Evolutionary conservation across 176 grass and related monocot genomes (phyloP), one percentile per base, ranked within the genome.

Genomic region (Typha latifolia): DNA sequence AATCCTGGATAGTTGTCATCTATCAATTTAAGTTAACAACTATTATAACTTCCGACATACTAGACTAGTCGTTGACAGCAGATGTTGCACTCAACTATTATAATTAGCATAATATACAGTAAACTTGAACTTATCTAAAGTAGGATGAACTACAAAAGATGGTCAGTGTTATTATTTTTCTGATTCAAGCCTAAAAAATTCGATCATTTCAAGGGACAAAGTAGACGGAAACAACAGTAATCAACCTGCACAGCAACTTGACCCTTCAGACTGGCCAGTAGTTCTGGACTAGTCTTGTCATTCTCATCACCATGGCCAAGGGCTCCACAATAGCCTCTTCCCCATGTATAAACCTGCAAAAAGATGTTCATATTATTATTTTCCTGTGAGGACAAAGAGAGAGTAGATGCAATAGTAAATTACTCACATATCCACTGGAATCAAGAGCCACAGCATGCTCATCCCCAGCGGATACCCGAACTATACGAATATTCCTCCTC

Each of bases 401-500:
- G 27, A 29, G 27, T 29, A 29, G 53, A 16, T 10, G n/a, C 53
- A 24, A 64, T 9, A 64, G 49, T 16, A 62, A 27, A 82, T 29
- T 29, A 29, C 89, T 85, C 72, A 99, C 95, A 51, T 75, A 68
- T 74, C 95, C 95, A 74, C 79, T 74, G 16, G 86, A 83, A 83
- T 99, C 95, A 43, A 99, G 89, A 51, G 95, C 95, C 51, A 99
- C 89, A 52, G 86, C 89, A 94, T 99, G 95, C 64, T 99, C 95
- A 69, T 99, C 95, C 49, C 95, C 95, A 49, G 95, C 89, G 76
- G 89, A 99, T n/a, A 99, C 95, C 61, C 89, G 84, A 57, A 90
- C 76, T 61, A 99, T 71, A 82, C 87, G 86, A 90, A 94, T 93
- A 69, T 93, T 90, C 71, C 89, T 85, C 71, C 74, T 82, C 61